A percentile compares a stretch with the other conserved stretches of the same genome.
These are phyloP conservation scores for Arabidopsis lyrata DNA, from an alignment of 441 rosid species.

Conservation along the genomic window DNA sequence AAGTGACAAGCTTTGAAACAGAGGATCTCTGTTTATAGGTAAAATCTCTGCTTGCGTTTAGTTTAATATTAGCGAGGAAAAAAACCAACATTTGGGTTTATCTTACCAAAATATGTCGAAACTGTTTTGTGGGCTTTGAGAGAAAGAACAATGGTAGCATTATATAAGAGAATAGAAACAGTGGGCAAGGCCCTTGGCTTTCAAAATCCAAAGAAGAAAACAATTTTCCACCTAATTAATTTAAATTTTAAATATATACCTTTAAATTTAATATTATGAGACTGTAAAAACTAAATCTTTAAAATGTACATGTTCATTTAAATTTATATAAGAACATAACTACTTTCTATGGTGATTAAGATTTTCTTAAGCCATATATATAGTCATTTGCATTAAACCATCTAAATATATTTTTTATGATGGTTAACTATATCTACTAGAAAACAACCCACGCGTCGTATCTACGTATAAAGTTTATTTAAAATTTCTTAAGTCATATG, in stretches of 20 bases:
- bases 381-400: background rate
- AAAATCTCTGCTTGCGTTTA: background rate
- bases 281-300: background rate
- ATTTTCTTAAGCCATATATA: background rate
- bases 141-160: background rate
- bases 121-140: background rate
- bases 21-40: conserved; percentile 9
- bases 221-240: background rate
- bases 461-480: background rate
- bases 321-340: background rate
- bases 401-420: background rate
- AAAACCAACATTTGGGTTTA: background rate
- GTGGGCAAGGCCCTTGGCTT: background rate
- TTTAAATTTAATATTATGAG: background rate
- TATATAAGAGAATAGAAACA: conserved; percentile 3
- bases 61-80: background rate
- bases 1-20: conserved; percentile 19
- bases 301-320: too few relatives aligned
- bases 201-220: background rate
- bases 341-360: background rate
- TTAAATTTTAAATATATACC: background rate
- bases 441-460: too few relatives aligned
- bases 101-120: background rate
- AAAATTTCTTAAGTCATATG: background rate
- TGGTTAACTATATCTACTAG: background rate